These are phyloP conservation scores for Agaricales sp. DNA, from an alignment of 1,284 basidiomycete species.

Conservation along the genomic window DNA sequence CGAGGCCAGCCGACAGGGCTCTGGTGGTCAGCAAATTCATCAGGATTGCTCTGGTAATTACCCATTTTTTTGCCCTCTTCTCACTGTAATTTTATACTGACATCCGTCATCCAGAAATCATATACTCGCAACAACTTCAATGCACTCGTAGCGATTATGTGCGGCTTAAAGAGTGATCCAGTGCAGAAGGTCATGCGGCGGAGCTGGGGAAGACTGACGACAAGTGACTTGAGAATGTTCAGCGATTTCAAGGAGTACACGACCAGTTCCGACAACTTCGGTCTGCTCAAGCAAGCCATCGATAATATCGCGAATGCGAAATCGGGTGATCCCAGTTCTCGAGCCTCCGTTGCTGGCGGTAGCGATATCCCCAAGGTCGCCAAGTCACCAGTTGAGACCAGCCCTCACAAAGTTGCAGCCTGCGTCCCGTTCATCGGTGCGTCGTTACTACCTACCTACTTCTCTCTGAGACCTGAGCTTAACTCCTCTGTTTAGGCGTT, in stretches of 20 bases:
- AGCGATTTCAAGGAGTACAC: conserved; percentile 67
- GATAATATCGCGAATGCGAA: conserved; percentile 57
- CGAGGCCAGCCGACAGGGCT: conserved; percentile 56
- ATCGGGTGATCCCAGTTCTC: conserved; percentile 17
- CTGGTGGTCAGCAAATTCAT: conserved; percentile 73
- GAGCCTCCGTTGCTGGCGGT: background rate
- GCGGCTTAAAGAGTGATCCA: conserved; percentile 67
- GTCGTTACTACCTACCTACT: conserved; percentile 15
- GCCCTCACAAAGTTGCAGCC: conserved; percentile 13
- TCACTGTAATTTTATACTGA: conserved; percentile 9
- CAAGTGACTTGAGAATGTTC: conserved; percentile 71
- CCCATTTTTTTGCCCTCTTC: conserved; percentile 5
- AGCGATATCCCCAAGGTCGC: background rate
- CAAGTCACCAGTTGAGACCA: background rate
- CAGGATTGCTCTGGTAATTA: conserved; percentile 74
- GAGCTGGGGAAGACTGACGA: conserved; percentile 57
- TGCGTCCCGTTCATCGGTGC: conserved; percentile 76
- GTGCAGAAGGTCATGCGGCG: conserved; percentile 60
- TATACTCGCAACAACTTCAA: conserved; percentile 77
- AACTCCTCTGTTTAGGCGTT: conserved; percentile 30
- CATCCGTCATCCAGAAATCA: conserved; percentile 55
- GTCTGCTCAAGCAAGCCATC: conserved; percentile 58
- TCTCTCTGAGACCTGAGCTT: conserved; percentile 2
- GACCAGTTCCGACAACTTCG: conserved; percentile 63
- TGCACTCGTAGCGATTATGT: conserved; percentile 73